Evolutionary conservation across 345 rosid genomes (phyloP).

Genomic region (Aquilaria yunnanensis): DNA sequence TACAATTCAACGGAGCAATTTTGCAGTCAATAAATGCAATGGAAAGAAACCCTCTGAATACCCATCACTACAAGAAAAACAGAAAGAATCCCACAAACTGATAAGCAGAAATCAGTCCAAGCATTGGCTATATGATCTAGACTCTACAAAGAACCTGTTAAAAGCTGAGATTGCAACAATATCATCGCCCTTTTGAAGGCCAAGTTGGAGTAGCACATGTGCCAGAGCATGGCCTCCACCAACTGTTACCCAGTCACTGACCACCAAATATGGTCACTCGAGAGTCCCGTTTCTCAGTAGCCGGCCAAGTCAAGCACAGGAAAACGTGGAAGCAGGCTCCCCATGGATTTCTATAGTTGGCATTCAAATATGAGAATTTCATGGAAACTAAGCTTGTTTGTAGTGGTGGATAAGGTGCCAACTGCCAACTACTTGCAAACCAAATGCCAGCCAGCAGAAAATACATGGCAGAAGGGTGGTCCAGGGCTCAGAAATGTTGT

Average conservation of each 20-base stretch:
- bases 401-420: too few relatives aligned
- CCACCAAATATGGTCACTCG: conserved; percentile 34
- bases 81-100: neutral
- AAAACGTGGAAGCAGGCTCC: conserved; percentile 44
- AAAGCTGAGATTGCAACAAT: conserved; percentile 65
- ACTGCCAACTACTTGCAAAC: too few relatives aligned
- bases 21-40: conserved; percentile 74
- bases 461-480: too few relatives aligned
- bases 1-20: conserved; percentile 35
- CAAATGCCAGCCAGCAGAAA: too few relatives aligned
- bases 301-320: conserved; percentile 58
- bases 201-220: conserved; percentile 36
- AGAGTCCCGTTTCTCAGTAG: conserved; percentile 35
- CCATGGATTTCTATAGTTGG: conserved; percentile 18
- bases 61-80: conserved; percentile 39
- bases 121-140: neutral
- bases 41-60: conserved; percentile 75
- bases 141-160: conserved; percentile 49
- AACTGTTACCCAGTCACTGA: conserved; percentile 54
- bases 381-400: neutral
- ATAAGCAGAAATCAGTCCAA: neutral
- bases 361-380: too few relatives aligned
- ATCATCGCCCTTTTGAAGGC: conserved; percentile 41
- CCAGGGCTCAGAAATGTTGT: too few relatives aligned
- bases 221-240: conserved; percentile 49